phyloP scores from a whole-genome alignment of 2,329 filamentous ascomycete genomes.

The Dactylonectria macrodidyma region DNA sequence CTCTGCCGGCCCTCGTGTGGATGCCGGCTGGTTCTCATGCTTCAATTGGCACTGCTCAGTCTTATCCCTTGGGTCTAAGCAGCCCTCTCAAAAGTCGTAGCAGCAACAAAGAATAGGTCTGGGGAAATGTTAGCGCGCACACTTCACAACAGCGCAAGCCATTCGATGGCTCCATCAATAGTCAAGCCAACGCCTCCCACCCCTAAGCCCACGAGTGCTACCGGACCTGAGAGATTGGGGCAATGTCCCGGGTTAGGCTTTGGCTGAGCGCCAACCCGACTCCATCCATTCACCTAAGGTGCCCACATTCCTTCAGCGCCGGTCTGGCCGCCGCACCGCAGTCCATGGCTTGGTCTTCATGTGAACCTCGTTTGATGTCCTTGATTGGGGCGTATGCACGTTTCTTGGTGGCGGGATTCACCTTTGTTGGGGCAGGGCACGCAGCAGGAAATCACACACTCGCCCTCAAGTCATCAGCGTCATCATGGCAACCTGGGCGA shows the following conservation, averaged over 20 bases:
- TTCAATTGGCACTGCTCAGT: constrained; percentile 23
- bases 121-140: constrained; percentile 39
- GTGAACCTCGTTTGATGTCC: constrained; percentile 14
- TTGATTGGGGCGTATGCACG: constrained; percentile 13
- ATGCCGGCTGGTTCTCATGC: constrained; percentile 44
- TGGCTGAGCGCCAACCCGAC: not conserved
- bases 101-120: constrained; percentile 24
- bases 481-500: constrained; percentile 29
- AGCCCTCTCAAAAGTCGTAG: too few species aligned
- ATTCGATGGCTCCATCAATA: constrained; percentile 29
- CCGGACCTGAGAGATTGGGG: constrained; percentile 45
- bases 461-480: constrained; percentile 33
- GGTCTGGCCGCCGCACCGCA: constrained; percentile 8
- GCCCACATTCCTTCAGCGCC: constrained; percentile 22
- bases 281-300: constrained; percentile 20
- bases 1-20: constrained; percentile 42
- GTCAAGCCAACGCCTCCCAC: constrained; percentile 35
- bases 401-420: constrained; percentile 30
- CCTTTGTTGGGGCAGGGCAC: constrained; percentile 12
- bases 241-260: constrained; percentile 27
- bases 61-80: constrained; percentile 7
- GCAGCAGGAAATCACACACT: constrained; percentile 24
- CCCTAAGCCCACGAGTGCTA: constrained; percentile 33
- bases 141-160: constrained; percentile 26
- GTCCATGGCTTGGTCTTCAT: constrained; percentile 18